Conservation (phyloP, 495 filamentous ascomycete species). For the Terfezia boudieri region DNA sequence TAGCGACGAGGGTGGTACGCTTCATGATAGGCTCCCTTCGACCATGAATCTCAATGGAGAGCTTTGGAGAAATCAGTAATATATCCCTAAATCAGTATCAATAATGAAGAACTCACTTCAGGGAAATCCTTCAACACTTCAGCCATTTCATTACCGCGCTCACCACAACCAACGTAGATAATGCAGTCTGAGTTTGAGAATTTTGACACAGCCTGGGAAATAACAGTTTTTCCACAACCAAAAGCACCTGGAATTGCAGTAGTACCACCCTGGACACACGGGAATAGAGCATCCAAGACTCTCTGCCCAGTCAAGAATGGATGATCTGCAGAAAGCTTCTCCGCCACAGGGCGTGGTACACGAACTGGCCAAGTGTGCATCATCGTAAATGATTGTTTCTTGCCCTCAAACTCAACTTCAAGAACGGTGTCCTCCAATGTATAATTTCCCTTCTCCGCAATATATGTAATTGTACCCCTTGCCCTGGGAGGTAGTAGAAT, state of each 20-base stretch:
- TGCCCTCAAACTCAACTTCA: constrained; percentile 91
- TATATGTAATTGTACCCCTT: constrained; percentile 71
- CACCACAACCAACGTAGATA: constrained; percentile 93
- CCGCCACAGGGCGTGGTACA: constrained; percentile 70
- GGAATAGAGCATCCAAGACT: constrained; percentile 94
- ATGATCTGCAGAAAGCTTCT: constrained; percentile 67
- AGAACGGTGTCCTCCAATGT: constrained; percentile 86
- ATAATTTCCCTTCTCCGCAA: constrained; percentile 73
- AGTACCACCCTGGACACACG: constrained; percentile 88
- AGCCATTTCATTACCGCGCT: constrained; percentile 98
- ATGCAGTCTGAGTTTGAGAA: constrained; percentile 99
- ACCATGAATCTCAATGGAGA: constrained; percentile 72
- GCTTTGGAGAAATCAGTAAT: constrained; percentile 24
- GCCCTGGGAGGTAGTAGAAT: constrained; percentile 85
- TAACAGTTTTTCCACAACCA: constrained; percentile 98
- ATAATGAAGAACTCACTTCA: constrained; percentile 27
- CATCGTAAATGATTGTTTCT: constrained; percentile 80
- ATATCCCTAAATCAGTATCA: background rate
- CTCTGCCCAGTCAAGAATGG: constrained; percentile 93
- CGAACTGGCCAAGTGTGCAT: constrained; percentile 99
- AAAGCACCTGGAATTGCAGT: constrained; percentile 97
- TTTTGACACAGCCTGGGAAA: constrained; percentile 92
- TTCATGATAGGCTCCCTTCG: constrained; percentile 99
- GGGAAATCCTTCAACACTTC: constrained; percentile 99
- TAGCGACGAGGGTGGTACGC: constrained; percentile 92